Percentiles rank a stretch among this genome's conserved stretches.
phyloP scores from a whole-genome alignment of 345 rosid genomes.

The Geranium rotundifolium region DNA sequence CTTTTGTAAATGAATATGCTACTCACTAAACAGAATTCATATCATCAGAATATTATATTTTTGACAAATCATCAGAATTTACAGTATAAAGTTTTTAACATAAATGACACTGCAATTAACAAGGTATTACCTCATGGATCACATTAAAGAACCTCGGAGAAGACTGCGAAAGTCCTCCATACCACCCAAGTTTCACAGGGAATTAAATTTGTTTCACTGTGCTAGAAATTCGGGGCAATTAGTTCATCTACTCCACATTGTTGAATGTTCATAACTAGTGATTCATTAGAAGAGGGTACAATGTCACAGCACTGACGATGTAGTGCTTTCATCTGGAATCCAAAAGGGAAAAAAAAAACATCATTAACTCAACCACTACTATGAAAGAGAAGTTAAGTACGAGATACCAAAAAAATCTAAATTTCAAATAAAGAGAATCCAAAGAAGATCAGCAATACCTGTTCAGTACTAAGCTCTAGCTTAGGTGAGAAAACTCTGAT shows the following conservation, averaged over 20 bases:
- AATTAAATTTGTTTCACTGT: no score
- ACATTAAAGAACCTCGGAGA: no score
- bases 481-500: constrained; percentile 42
- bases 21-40: no score
- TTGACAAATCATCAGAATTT: no score
- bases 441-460: constrained; percentile 33
- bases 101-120: no score
- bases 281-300: constrained; percentile 29
- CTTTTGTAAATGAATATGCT: no score
- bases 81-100: no score
- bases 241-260: constrained; percentile 44
- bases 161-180: no score
- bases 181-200: no score
- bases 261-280: constrained; percentile 46
- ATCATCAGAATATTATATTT: no score
- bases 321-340: constrained; percentile 44
- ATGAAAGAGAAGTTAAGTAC: background rate
- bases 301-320: constrained; percentile 66
- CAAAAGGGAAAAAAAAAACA: background rate
- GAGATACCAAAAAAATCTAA: background rate
- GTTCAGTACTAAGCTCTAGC: constrained; percentile 31
- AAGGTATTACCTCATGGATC: no score
- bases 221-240: constrained; percentile 20
- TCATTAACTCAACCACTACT: background rate
- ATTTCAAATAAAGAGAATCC: background rate